Evolutionary conservation across 495 filamentous ascomycete species (phyloP).

Genomic region (Neurospora terricola): DNA sequence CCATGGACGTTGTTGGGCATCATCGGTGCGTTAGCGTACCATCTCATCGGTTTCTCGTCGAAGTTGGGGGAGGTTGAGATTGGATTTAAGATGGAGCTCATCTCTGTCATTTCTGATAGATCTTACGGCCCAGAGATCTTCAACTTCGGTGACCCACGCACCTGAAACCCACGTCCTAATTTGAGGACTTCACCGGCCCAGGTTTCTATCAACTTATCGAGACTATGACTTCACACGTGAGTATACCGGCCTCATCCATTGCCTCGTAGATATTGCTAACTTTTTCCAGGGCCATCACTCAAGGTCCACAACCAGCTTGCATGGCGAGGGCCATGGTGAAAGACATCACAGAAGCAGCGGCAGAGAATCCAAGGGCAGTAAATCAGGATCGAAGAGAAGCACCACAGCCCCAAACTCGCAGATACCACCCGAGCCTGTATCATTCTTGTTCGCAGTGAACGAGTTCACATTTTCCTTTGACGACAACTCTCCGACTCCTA

Average conservation of each 20-base stretch:
- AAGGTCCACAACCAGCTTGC: not conserved
- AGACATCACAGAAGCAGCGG: not conserved
- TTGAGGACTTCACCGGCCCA: not conserved
- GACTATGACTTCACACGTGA: not conserved
- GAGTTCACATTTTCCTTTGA: not conserved
- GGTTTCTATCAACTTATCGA: not conserved
- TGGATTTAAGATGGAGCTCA: not conserved
- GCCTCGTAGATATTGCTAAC: not conserved
- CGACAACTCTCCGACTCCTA: not conserved
- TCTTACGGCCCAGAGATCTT: not conserved
- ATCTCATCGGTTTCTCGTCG: not conserved
- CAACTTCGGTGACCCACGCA: not conserved
- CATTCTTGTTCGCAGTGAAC: conserved; percentile 19
- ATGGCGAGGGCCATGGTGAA: not conserved
- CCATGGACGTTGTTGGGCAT: not conserved
- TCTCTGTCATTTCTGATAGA: conserved; percentile 16
- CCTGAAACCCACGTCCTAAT: not conserved
- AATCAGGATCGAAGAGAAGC: not conserved
- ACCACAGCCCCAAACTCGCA: not conserved
- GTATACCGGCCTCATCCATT: not conserved
- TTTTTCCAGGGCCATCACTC: not conserved
- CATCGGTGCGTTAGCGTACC: not conserved
- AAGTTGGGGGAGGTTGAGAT: not conserved
- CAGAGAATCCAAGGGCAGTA: not conserved
- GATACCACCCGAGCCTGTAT: not conserved